These are phyloP conservation scores for Hymenoscyphus fructigenus DNA, from an alignment of 2,329 filamentous ascomycete genomes.

Conservation along the genomic window DNA sequence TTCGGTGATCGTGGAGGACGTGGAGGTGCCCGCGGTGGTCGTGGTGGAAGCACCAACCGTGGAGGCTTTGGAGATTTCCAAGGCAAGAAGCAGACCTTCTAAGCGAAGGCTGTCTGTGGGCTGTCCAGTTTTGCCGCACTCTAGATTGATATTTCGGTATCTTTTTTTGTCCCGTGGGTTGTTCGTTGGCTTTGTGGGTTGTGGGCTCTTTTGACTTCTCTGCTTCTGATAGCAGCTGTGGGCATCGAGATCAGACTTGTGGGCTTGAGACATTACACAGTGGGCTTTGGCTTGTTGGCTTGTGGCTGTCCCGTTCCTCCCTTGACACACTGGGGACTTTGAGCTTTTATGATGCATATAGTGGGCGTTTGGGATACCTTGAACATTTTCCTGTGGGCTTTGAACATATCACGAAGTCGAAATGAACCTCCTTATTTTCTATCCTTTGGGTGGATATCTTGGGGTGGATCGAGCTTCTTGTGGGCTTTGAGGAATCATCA, in stretches of 20 bases:
- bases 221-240: slow-evolving; percentile 36
- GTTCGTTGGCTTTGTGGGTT: slow-evolving; percentile 38
- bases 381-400: slow-evolving; percentile 32
- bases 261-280: slow-evolving; percentile 33
- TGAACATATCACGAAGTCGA: slow-evolving; percentile 35
- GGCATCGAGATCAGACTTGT: slow-evolving; percentile 39
- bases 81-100: slow-evolving; percentile 52
- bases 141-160: slow-evolving; percentile 20
- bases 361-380: slow-evolving; percentile 32
- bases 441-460: slow-evolving; percentile 25
- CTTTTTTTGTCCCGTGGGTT: slow-evolving; percentile 33
- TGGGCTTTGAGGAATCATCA: slow-evolving; percentile 31
- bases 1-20: slow-evolving; percentile 45
- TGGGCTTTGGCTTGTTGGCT: slow-evolving; percentile 34
- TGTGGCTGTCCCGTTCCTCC: slow-evolving; percentile 33
- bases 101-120: slow-evolving; percentile 18
- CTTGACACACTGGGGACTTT: slow-evolving; percentile 16
- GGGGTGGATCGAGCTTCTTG: slow-evolving; percentile 36
- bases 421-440: slow-evolving; percentile 36
- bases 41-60: slow-evolving; percentile 45
- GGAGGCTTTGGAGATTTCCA: slow-evolving; percentile 60
- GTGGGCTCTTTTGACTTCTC: slow-evolving; percentile 39
- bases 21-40: slow-evolving; percentile 42
- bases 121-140: slow-evolving; percentile 31
- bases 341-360: slow-evolving; percentile 32